A percentile compares a stretch with the other conserved stretches of the same genome.
phyloP scores from a whole-genome alignment of 805 yeast species.

The Metschnikowia reukaufii region DNA sequence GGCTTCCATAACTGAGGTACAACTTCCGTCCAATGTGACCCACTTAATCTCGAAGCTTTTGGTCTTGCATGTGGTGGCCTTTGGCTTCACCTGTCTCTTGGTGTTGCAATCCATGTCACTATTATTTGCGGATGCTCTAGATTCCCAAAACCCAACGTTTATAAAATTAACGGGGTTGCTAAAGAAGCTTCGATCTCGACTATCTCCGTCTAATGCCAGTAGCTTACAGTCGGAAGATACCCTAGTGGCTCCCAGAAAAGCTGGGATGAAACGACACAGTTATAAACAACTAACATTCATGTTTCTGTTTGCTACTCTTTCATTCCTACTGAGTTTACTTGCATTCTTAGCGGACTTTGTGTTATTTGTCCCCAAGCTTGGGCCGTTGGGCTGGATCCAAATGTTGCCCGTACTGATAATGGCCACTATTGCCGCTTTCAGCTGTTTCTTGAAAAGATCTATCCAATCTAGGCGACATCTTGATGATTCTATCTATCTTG shows the following conservation, averaged over 20 bases:
- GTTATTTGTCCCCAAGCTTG: slow-evolving; percentile 70
- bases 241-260: neutral
- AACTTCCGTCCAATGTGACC: slow-evolving; percentile 41
- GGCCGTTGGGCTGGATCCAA: slow-evolving; percentile 85
- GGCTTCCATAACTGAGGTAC: slow-evolving; percentile 24
- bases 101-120: slow-evolving; percentile 10
- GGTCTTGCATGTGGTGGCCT: slow-evolving; percentile 43
- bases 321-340: slow-evolving; percentile 67
- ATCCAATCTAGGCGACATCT: slow-evolving; percentile 50
- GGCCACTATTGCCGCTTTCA: slow-evolving; percentile 60
- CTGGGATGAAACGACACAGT: neutral
- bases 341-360: slow-evolving; percentile 81
- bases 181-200: neutral
- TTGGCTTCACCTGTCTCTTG: slow-evolving; percentile 28
- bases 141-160: neutral
- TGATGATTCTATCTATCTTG: slow-evolving; percentile 24
- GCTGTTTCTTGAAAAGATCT: slow-evolving; percentile 73
- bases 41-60: slow-evolving; percentile 41
- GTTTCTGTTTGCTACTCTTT: slow-evolving; percentile 60
- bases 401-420: slow-evolving; percentile 65
- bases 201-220: neutral
- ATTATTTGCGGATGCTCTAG: slow-evolving; percentile 1
- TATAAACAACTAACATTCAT: slow-evolving; percentile 42
- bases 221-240: neutral
- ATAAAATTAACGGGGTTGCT: neutral